phyloP scores from a whole-genome alignment of 225 moss, liverwort and hornwort species.

The Pleurozium schreberi region DNA sequence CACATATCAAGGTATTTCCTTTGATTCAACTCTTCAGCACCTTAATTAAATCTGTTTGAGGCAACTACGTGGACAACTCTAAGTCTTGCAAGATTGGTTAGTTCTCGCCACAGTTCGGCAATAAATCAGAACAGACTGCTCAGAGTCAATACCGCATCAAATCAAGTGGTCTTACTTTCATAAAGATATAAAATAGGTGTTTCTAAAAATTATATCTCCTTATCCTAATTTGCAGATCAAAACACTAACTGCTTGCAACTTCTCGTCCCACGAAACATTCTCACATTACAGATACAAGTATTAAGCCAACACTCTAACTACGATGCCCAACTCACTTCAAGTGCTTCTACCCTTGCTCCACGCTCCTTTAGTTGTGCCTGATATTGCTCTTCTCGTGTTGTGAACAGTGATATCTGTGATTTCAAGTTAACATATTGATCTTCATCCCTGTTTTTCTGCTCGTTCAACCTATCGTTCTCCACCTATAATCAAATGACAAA shows the following conservation, averaged over 20 bases:
- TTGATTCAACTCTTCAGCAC: neutral
- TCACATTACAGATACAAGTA: neutral
- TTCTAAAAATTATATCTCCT: neutral
- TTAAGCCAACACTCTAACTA: neutral
- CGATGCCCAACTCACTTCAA: slow-evolving; percentile 36
- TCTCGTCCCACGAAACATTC: neutral
- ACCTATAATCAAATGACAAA: neutral
- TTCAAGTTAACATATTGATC: slow-evolving; percentile 25
- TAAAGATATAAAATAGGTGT: neutral
- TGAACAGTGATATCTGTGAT: slow-evolving; percentile 24
- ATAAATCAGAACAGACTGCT: neutral
- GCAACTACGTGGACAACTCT: neutral
- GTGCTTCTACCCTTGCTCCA: slow-evolving; percentile 38
- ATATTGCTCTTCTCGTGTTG: slow-evolving; percentile 42
- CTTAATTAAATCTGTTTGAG: neutral
- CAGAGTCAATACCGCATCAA: neutral
- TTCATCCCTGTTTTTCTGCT: slow-evolving; percentile 28
- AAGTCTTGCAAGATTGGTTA: neutral
- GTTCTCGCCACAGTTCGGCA: neutral
- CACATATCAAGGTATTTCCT: neutral
- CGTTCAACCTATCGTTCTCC: slow-evolving; percentile 36
- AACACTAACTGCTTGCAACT: neutral
- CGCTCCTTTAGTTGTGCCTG: slow-evolving; percentile 45
- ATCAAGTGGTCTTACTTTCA: neutral
- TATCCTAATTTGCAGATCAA: neutral